Evolutionary conservation across 2,329 filamentous ascomycete genomes (phyloP), one percentile per base, ranked within the genome.

Genomic region (Xylariales sp.): DNA sequence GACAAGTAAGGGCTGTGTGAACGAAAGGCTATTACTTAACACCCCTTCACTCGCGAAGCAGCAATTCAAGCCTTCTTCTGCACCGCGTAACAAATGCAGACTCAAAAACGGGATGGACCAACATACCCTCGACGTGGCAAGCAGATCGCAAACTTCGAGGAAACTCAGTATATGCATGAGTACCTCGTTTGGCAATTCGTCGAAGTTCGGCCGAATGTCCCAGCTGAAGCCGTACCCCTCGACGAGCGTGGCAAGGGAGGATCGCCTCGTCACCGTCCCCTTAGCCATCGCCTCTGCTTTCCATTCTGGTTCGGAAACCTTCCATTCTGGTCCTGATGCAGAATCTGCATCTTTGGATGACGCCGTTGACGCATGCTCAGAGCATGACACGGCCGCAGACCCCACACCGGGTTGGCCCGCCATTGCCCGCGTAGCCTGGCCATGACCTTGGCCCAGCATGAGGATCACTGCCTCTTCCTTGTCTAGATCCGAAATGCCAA

Each of bases 111-210:
- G 14, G 7, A 25, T 16, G 36, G 27, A 35, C 43, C 40, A 20
- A 68, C 69, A 60, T 69, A 80, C 76, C 63, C 76, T 68, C 38
- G 76, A 80, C 40, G 67, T 68, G 46, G 69, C 64, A 39, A 80
- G 61, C 45, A 80, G 58, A 56, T 81, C 77, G 54, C 65, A 66
- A 33, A 80, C 73, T 46, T 81, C 77, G 42, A 81, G 61, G 49
- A 71, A 76, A 40, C 68, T 65, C 47, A 80, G 61, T 31, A 81
- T 73, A 43, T 76, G 69, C 47, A 74, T 67, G 40, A 80, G 58
- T 20, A 80, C 57, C 58, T 81, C 77, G 56, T 74, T 78, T 18
- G 77, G 77, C 34, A 81, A 60, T 31, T 60, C 56, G 39, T 68
- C 63, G 24, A 60, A 65, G 51, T 43, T 55, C 49, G 45, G 50